Evolutionary conservation across 371 early-diverging fungal genomes (phyloP).

Genomic region (Apophysomyces variabilis): DNA sequence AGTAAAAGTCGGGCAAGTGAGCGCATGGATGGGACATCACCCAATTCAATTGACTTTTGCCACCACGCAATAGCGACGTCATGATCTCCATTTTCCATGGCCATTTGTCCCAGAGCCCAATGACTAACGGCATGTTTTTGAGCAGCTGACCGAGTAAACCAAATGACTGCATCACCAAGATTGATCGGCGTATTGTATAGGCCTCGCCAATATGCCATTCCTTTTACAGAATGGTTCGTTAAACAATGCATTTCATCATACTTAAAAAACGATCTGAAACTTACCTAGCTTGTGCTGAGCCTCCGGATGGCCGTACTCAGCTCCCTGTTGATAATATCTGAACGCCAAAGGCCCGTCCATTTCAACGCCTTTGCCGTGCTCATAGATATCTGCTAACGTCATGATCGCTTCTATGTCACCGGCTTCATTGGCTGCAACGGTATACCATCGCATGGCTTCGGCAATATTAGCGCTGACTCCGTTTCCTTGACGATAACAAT

Average conservation of each 20-base stretch:
- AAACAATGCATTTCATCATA: background rate
- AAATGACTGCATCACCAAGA: constrained; percentile 34
- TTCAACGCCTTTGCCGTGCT: constrained; percentile 21
- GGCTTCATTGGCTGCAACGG: constrained; percentile 43
- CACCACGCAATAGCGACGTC: constrained; percentile 47
- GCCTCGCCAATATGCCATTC: constrained; percentile 42
- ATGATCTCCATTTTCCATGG: constrained; percentile 33
- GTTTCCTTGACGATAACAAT: constrained; percentile 22
- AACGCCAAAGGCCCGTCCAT: constrained; percentile 48
- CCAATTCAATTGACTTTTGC: constrained; percentile 41
- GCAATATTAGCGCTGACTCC: constrained; percentile 9
- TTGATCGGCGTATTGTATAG: constrained; percentile 27
- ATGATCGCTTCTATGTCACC: constrained; percentile 41
- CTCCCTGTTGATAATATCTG: constrained; percentile 47
- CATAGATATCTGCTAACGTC: constrained; percentile 45
- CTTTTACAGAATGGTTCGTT: constrained; percentile 6
- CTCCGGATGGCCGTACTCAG: constrained; percentile 38
- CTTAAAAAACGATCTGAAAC: too few species aligned
- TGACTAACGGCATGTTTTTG: constrained; percentile 37
- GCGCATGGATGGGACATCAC: constrained; percentile 41
- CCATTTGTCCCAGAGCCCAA: constrained; percentile 47
- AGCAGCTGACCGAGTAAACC: constrained; percentile 40
- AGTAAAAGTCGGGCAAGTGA: constrained; percentile 26
- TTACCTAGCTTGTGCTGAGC: constrained; percentile 41
- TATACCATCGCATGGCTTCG: constrained; percentile 51